phyloP scores from a whole-genome alignment of 148 eudicot species.

The Camellia lanceoleosa region DNA sequence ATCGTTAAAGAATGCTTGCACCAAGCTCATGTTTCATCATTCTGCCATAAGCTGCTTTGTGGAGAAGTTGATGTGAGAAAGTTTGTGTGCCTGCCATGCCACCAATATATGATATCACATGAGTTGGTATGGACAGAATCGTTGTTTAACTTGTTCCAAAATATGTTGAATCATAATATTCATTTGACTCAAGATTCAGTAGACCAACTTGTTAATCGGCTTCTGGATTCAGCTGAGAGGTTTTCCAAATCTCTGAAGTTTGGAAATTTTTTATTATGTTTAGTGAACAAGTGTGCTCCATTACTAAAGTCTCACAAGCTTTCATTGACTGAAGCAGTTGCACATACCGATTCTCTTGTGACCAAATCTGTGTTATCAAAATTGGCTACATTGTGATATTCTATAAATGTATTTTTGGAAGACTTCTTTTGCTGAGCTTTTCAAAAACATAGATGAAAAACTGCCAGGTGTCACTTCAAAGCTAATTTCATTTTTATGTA shows the following conservation, averaged over 20 bases:
- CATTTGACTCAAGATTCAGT: slow-evolving; percentile 43
- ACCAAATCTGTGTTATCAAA: slow-evolving; percentile 49
- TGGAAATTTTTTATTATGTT: slow-evolving; percentile 45
- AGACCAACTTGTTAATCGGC: slow-evolving; percentile 36
- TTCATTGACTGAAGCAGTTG: slow-evolving; percentile 30
- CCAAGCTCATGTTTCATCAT: slow-evolving; percentile 51
- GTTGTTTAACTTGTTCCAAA: slow-evolving; percentile 44
- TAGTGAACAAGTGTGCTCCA: slow-evolving; percentile 41
- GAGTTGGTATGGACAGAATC: slow-evolving; percentile 51
- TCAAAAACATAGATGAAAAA: background rate
- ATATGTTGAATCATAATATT: slow-evolving; percentile 45
- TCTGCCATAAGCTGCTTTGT: slow-evolving; percentile 51
- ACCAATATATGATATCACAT: slow-evolving; percentile 32
- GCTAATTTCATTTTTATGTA: background rate
- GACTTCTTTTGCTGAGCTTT: background rate
- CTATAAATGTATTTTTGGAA: background rate
- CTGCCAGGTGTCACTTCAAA: background rate
- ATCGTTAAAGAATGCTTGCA: slow-evolving; percentile 52
- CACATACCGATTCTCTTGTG: slow-evolving; percentile 39
- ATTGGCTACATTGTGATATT: slow-evolving; percentile 33
- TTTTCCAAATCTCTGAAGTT: slow-evolving; percentile 49
- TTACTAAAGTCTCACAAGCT: slow-evolving; percentile 37
- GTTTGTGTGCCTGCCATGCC: slow-evolving; percentile 45
- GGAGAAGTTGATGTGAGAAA: slow-evolving; percentile 26
- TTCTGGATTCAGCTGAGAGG: slow-evolving; percentile 26